Conservation (phyloP, 108 stramenopile species). For the Nitzschia sp. region DNA sequence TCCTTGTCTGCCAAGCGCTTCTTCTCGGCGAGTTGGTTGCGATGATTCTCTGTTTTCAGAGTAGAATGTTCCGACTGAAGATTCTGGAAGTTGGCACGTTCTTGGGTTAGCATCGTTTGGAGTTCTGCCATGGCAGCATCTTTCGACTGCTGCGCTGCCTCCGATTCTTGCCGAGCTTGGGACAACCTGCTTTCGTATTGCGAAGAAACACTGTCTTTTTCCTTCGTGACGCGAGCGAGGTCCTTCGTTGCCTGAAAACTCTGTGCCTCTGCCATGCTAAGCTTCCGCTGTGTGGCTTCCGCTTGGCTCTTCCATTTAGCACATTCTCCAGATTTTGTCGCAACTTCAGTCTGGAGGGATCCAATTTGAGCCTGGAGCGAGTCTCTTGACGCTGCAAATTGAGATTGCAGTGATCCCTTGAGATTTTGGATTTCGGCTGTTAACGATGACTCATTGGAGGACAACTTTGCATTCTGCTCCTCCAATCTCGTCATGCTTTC, state of each 20-base stretch:
- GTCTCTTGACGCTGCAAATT: not conserved
- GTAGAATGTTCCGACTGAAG: not conserved
- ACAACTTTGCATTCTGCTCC: conserved; percentile 11
- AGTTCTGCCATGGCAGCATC: conserved; percentile 2
- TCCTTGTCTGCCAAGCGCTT: not conserved
- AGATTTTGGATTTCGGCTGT: conserved; percentile 19
- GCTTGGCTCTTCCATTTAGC: conserved; percentile 18
- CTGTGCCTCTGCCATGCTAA: conserved; percentile 17
- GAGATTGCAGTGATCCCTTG: conserved; percentile 16
- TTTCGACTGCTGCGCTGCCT: conserved; percentile 4
- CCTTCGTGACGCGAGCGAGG: conserved; percentile 20
- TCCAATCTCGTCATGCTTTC: conserved; percentile 21
- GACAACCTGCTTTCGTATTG: conserved; percentile 18
- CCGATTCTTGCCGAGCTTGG: conserved; percentile 15
- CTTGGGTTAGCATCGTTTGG: not conserved
- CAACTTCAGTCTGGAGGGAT: conserved; percentile 9
- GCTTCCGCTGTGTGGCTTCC: conserved; percentile 7
- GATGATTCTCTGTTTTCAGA: not conserved
- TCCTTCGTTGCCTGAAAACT: conserved; percentile 31
- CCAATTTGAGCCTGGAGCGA: conserved; percentile 12
- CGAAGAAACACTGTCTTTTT: not conserved
- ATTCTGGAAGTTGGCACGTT: conserved; percentile 1
- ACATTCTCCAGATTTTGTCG: conserved; percentile 19
- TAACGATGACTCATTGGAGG: conserved; percentile 11
- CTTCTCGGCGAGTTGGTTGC: not conserved